Conservation (phyloP, 371 early-diverging fungal species). For the Mortierella polycephala region DNA sequence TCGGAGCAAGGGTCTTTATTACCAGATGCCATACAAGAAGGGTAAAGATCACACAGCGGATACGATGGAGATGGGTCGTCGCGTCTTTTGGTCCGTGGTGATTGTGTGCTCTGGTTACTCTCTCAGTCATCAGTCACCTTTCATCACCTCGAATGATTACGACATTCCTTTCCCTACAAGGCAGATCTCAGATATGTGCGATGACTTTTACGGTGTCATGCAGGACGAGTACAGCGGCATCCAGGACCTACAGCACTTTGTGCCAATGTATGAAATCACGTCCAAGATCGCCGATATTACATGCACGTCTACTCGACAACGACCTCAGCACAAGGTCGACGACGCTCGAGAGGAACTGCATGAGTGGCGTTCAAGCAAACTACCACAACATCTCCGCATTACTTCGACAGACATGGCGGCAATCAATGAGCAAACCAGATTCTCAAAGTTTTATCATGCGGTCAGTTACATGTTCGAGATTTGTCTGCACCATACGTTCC, state of each 20-base stretch:
- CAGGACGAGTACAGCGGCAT: slow-evolving; percentile 51
- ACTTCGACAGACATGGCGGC: slow-evolving; percentile 28
- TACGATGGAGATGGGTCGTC: slow-evolving; percentile 36
- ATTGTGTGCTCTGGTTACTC: slow-evolving; percentile 50
- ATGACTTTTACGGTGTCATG: slow-evolving; percentile 19
- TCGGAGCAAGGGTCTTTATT: slow-evolving; percentile 41
- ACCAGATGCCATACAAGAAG: slow-evolving; percentile 20
- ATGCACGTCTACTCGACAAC: slow-evolving; percentile 39
- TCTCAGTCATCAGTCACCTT: slow-evolving; percentile 47
- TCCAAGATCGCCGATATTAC: slow-evolving; percentile 48
- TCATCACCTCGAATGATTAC: slow-evolving; percentile 50
- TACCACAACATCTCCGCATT: slow-evolving; percentile 34
- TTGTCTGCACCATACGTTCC: slow-evolving; percentile 51
- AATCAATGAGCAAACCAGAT: slow-evolving; percentile 22
- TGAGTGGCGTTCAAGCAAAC: slow-evolving; percentile 34
- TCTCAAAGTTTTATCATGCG: slow-evolving; percentile 41
- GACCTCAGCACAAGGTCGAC: slow-evolving; percentile 40
- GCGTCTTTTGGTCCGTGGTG: slow-evolving; percentile 46
- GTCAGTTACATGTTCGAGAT: slow-evolving; percentile 51
- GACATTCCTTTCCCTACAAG: slow-evolving; percentile 37
- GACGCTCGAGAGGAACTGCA: slow-evolving; percentile 32
- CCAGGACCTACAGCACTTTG: slow-evolving; percentile 36
- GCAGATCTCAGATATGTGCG: slow-evolving; percentile 12
- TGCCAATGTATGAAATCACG: slow-evolving; percentile 47
- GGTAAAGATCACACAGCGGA: slow-evolving; percentile 20